Conservation (phyloP, 192 early-diverging fungal genomes). For the Rhizophagus prolifer region DNA sequence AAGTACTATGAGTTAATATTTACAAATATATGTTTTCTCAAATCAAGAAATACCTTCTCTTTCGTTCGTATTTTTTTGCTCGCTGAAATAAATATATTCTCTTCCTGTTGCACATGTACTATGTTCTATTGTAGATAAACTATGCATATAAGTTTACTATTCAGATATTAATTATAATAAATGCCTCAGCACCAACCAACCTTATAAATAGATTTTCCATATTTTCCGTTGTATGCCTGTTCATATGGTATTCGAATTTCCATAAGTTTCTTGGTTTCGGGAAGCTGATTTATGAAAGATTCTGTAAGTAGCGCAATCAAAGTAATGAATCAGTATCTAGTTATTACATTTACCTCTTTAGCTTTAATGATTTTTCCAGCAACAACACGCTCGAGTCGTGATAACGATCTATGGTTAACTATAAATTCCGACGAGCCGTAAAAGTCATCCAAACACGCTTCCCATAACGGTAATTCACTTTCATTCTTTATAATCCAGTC, state of each 20-base stretch:
- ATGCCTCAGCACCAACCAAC: slow-evolving; percentile 4
- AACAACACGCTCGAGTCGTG: slow-evolving; percentile 7
- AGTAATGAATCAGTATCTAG: neutral
- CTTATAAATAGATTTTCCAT: slow-evolving; percentile 21
- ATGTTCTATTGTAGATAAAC: slow-evolving; percentile 10
- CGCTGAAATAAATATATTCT: slow-evolving; percentile 4
- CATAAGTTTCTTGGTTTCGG: slow-evolving; percentile 7
- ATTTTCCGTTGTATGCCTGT: slow-evolving; percentile 13
- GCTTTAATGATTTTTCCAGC: neutral
- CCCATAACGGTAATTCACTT: slow-evolving; percentile 15
- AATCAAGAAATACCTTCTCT: slow-evolving; percentile 12
- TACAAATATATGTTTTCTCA: slow-evolving; percentile 12
- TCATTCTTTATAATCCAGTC: slow-evolving; percentile 12
- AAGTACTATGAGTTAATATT: slow-evolving; percentile 8
- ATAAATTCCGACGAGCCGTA: slow-evolving; percentile 1
- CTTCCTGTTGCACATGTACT: slow-evolving; percentile 11
- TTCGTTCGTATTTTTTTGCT: slow-evolving; percentile 9
- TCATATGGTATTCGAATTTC: slow-evolving; percentile 11
- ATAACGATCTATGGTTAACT: neutral
- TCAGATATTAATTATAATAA: slow-evolving; percentile 9
- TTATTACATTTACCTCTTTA: slow-evolving; percentile 16
- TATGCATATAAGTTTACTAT: slow-evolving; percentile 18
- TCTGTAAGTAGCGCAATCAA: slow-evolving; percentile 9
- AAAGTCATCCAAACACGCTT: slow-evolving; percentile 3
- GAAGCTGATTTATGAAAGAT: slow-evolving; percentile 6